Base-by-base conservation (phyloP, 75 land plant genomes). In the Larix kaempferi region DNA sequence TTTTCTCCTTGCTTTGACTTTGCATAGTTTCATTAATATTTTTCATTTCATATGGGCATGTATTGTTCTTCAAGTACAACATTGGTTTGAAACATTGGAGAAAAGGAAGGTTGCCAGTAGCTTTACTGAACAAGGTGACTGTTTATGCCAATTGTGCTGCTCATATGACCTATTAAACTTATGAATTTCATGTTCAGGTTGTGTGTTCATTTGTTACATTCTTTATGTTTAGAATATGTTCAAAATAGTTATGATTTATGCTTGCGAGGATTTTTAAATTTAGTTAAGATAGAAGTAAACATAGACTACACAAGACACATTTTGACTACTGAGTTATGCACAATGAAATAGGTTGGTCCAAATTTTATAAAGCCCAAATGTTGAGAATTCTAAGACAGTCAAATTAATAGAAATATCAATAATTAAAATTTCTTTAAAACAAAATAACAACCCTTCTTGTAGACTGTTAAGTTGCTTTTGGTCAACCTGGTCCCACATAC, bases 111-210 rank as follows among this genome's bases (percentile, higher is more conserved):
- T 39, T 21, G 79, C 79, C 27, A 86, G 89, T 29, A 89, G 87
- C 77, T 94, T 96, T 66, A 84, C 93, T 26, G 99, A 91, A 83
- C 91, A 92, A 86, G 96, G 96, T 91, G 88, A 72, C 39, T 23
- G n/a, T 73, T 23, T 16, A 14, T 55, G 64, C 60, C 23, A 52
- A 21, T 14, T 69, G 21, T 39, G 35, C 21, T 44, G 49, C 7
- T 8, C 8, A 8, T 6, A 0, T 5, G 8, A 37, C 11, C 13
- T 69, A 39, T 15, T 39, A 44, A 44, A 44, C 41, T 69, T 69
- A 7, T 19, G 49, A 69, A 69, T 15, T 22, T 39, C 21, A 19
- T 44, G 19, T 69, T 21, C 2, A 15, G 72, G 72, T 1, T 7
- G 15, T 41, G 21, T 69, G 72, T 8, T 65, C 17, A 6, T 69